Percentiles rank a stretch among this genome's conserved stretches.
phyloP scores from a whole-genome alignment of 257 asterid genomes.

The Catharanthus roseus region DNA sequence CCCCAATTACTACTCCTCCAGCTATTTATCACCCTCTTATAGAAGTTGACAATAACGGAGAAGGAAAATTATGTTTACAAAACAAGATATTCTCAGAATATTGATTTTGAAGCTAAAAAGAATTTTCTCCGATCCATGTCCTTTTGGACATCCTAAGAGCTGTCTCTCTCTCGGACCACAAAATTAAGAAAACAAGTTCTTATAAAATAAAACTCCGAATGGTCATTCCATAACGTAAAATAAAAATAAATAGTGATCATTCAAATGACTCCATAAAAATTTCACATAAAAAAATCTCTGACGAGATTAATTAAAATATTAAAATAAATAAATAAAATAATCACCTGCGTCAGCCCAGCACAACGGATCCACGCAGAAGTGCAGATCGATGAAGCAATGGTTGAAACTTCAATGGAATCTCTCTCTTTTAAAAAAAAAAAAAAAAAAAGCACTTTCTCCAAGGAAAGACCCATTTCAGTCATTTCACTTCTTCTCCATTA shows the following conservation, averaged over 20 bases:
- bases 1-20: no score
- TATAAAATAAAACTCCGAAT: not conserved
- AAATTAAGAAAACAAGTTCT: no score
- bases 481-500: not conserved
- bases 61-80: not conserved
- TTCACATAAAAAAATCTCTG: constrained; percentile 10
- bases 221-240: constrained; percentile 4
- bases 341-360: constrained; percentile 23
- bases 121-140: no score
- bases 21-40: constrained; percentile 11
- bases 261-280: no score
- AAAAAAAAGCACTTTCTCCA: no score
- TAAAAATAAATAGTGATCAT: no score
- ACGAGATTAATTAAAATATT: no score
- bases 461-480: not conserved
- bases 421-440: not conserved
- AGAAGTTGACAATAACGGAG: constrained; percentile 15
- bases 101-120: not conserved
- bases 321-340: not conserved
- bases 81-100: no score
- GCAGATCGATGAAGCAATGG: constrained; percentile 16
- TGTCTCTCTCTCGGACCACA: constrained; percentile 7
- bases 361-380: constrained; percentile 39
- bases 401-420: constrained; percentile 16
- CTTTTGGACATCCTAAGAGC: not conserved